Evolutionary conservation across 345 rosid genomes (phyloP).

Genomic region (Brassica cretica): DNA sequence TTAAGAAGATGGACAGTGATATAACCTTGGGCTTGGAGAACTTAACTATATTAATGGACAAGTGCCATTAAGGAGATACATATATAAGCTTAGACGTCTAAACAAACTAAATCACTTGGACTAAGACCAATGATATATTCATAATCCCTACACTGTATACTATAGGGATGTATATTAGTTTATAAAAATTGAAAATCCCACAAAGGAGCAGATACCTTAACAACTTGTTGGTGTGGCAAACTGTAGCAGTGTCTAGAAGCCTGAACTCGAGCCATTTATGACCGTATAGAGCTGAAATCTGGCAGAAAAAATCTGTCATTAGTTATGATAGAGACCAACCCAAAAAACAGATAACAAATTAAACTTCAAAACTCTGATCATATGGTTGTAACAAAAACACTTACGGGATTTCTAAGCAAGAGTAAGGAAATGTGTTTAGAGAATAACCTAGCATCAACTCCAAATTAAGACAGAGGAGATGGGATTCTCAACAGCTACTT

Average conservation of each 20-base stretch:
- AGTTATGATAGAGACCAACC: not conserved
- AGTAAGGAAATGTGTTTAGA: not conserved
- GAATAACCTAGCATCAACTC: not conserved
- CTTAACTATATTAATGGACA: too few species aligned
- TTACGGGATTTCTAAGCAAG: not conserved
- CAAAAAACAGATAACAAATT: not conserved
- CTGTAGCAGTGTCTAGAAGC: not conserved
- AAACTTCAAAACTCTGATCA: not conserved
- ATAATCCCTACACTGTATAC: not conserved
- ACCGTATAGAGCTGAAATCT: constrained; percentile 43
- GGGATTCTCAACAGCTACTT: too few species aligned
- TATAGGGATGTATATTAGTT: not conserved
- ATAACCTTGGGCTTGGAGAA: not conserved
- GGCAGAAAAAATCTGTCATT: not conserved
- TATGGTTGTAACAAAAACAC: not conserved
- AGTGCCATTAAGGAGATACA: too few species aligned
- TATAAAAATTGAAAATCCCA: not conserved
- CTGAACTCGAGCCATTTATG: too few species aligned
- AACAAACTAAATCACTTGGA: not conserved
- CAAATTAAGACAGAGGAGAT: not conserved
- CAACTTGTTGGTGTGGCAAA: not conserved
- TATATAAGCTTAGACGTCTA: too few species aligned
- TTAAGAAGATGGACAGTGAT: not conserved
- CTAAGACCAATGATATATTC: not conserved
- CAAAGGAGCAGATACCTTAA: constrained; percentile 35